A percentile compares a stretch with the other conserved stretches of the same genome.
phyloP scores from a whole-genome alignment of 768 basidiomycete genomes.

The Auricularia auricula-judae region DNA sequence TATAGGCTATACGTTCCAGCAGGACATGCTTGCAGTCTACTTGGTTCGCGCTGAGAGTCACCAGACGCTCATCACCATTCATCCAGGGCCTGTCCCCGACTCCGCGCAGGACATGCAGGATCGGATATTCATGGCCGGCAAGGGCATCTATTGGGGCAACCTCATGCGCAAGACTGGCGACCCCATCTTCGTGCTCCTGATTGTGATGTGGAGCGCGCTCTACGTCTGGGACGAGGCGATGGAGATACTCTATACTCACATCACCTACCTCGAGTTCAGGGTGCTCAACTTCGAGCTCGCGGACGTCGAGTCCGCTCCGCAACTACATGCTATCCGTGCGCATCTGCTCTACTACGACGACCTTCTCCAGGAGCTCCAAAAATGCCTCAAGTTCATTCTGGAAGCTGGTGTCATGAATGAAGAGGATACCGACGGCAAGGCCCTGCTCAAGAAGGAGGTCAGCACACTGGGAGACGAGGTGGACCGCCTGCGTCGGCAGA shows the following conservation, averaged over 20 bases:
- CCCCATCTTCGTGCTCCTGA: slow-evolving; percentile 43
- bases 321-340: slow-evolving; percentile 45
- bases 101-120: neutral
- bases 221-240: slow-evolving; percentile 55
- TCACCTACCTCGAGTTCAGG: slow-evolving; percentile 35
- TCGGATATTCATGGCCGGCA: slow-evolving; percentile 5
- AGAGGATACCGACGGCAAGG: slow-evolving; percentile 11
- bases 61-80: slow-evolving; percentile 11
- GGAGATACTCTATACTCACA: slow-evolving; percentile 38
- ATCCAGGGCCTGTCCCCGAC: slow-evolving; percentile 41
- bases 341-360: slow-evolving; percentile 45
- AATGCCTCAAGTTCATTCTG: slow-evolving; percentile 31
- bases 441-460: slow-evolving; percentile 36
- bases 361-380: slow-evolving; percentile 42
- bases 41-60: neutral
- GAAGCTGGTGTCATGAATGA: neutral
- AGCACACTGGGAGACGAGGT: slow-evolving; percentile 24
- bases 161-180: slow-evolving; percentile 26
- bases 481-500: slow-evolving; percentile 1
- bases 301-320: slow-evolving; percentile 34
- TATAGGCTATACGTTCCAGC: neutral
- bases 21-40: neutral
- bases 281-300: slow-evolving; percentile 21
- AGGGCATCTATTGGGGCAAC: slow-evolving; percentile 30
- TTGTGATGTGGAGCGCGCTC: slow-evolving; percentile 45